Percentiles rank a stretch among this genome's conserved stretches.
Evolutionary conservation across 495 filamentous ascomycete species (phyloP).

Genomic region (Oidiodendron maius): DNA sequence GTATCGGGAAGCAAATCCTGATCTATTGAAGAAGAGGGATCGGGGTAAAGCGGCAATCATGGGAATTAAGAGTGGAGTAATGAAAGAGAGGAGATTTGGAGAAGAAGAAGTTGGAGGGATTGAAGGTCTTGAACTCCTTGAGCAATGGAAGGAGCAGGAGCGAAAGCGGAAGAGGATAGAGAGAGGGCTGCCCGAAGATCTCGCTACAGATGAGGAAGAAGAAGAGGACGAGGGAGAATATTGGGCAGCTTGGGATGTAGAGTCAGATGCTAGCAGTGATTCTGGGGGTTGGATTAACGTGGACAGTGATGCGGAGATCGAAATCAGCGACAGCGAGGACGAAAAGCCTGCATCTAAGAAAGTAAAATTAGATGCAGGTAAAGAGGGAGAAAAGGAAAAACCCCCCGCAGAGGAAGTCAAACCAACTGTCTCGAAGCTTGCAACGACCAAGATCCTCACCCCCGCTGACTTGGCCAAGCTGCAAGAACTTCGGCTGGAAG

Average conservation of each 20-base stretch:
- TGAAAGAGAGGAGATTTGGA: constrained; percentile 70
- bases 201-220: constrained; percentile 46
- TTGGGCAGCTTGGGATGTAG: constrained; percentile 81
- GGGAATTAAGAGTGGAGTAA: constrained; percentile 61
- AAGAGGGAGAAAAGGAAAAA: constrained; percentile 33
- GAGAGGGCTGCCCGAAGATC: constrained; percentile 53
- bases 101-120: constrained; percentile 77
- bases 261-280: constrained; percentile 69
- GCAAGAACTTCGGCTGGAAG: constrained; percentile 71
- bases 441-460: constrained; percentile 84
- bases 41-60: constrained; percentile 92
- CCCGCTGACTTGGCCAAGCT: constrained; percentile 91
- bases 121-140: constrained; percentile 87
- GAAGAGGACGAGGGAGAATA: constrained; percentile 47
- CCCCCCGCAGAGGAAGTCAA: constrained; percentile 23
- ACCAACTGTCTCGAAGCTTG: constrained; percentile 62
- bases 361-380: constrained; percentile 31
- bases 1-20: constrained; percentile 83
- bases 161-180: constrained; percentile 63
- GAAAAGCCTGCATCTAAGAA: constrained; percentile 62
- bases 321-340: constrained; percentile 67
- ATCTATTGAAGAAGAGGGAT: constrained; percentile 84
- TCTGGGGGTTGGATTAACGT: constrained; percentile 91
- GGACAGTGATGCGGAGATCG: constrained; percentile 73
- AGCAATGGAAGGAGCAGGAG: constrained; percentile 91